Base-by-base conservation (phyloP, 495 filamentous ascomycete genomes). In the Tuber indicum region DNA sequence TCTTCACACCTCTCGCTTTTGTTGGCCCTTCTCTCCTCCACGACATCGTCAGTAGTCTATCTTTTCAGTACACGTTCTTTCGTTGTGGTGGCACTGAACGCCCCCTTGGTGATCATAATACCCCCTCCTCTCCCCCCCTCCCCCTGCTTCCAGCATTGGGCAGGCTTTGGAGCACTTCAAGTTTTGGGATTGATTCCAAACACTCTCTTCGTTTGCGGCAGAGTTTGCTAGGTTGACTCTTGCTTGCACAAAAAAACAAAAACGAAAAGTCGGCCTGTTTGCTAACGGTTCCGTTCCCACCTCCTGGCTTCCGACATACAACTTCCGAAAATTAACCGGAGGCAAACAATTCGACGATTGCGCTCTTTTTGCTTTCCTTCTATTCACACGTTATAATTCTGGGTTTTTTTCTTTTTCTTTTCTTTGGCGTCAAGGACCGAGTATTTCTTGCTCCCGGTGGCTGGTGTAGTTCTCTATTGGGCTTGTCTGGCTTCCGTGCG, bases 281-380 rank as follows among this genome's bases (percentile, higher is more conserved):
- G 26, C 14, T 16, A 9, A 62, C 52, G 10, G n/a, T 17, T 8
- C 7, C 0, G 0, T 12, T 14, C 43, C 12, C 43, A 49, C 49
- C 8, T 8, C 16, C 58, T 36, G 58, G 26, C 4, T 17, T 66
- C 58, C 26, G n/a, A 66, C 26, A 17, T 36, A 32, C 58, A 66
- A 36, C 58, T 32, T 66, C 14, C 14, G n/a, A 36, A 32, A 5
- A 66, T 36, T 36, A 17, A 4, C 58, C 26, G 58, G 58, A 16
- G 58, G 58, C 58, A 66, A 17, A 17, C 58, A 66, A 66, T 32
- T 66, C 58, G 58, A 66, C 58, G n/a, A 36, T 36, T 66, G 14
- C 58, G 58, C 58, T 66, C 58, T 66, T 66, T 66, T 66, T 66
- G 58, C 58, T 19, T 36, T 66, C 58, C 26, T 66, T 66, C 58